A percentile compares a stretch with the other conserved stretches of the same genome.
These are phyloP conservation scores for Hemileccinum rubropunctum DNA, from an alignment of 768 basidiomycete genomes.

Conservation along the genomic window DNA sequence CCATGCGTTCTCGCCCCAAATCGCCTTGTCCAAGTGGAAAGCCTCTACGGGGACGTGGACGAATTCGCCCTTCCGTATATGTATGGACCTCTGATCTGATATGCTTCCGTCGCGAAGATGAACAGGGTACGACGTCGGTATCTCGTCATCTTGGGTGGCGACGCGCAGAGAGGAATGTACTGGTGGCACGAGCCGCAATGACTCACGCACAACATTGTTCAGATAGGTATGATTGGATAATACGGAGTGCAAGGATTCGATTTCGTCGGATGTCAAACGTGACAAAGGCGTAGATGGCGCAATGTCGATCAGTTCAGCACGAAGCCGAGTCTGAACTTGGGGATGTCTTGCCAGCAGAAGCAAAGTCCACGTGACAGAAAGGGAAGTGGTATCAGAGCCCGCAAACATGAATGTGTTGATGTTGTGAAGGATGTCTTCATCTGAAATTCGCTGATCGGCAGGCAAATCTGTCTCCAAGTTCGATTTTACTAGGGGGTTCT, in stretches of 20 bases:
- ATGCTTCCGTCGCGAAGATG: slow-evolving; percentile 45
- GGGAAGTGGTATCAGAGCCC: slow-evolving; percentile 84
- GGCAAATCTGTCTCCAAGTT: slow-evolving; percentile 72
- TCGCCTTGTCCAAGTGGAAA: slow-evolving; percentile 70
- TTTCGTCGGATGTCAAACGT: slow-evolving; percentile 59
- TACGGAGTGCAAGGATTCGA: slow-evolving; percentile 53
- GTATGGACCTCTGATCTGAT: slow-evolving; percentile 41
- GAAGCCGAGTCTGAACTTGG: slow-evolving; percentile 64
- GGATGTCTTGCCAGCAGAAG: slow-evolving; percentile 68
- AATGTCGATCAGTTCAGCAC: slow-evolving; percentile 60
- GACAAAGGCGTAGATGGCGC: slow-evolving; percentile 40
- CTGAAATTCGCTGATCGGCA: slow-evolving; percentile 72
- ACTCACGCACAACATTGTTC: slow-evolving; percentile 74
- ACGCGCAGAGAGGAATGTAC: slow-evolving; percentile 80
- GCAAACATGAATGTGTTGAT: slow-evolving; percentile 91
- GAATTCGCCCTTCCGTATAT: slow-evolving; percentile 64
- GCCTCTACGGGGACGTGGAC: slow-evolving; percentile 80
- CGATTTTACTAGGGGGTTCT: slow-evolving; percentile 62
- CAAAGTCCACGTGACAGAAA: slow-evolving; percentile 84
- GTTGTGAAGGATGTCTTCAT: slow-evolving; percentile 82
- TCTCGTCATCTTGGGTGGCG: slow-evolving; percentile 71
- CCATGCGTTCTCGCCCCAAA: slow-evolving; percentile 85
- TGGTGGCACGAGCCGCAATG: slow-evolving; percentile 75
- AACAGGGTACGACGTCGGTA: slow-evolving; percentile 71
- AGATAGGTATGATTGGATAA: slow-evolving; percentile 67